These are phyloP conservation scores for Paspalum notatum DNA, from an alignment of 176 grass and related monocot genomes.

Conservation along the genomic window DNA sequence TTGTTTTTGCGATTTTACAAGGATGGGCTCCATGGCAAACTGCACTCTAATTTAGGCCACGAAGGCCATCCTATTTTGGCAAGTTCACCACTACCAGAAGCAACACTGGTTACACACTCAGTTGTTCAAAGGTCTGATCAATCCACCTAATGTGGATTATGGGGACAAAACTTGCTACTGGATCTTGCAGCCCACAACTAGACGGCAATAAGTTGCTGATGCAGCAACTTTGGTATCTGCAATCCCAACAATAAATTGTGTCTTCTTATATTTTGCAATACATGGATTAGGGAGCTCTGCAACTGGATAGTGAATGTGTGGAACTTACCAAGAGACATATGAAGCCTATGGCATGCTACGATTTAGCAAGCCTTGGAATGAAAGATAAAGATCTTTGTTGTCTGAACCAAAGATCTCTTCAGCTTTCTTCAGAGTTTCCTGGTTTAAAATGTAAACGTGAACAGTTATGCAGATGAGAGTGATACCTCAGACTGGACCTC, in stretches of 20 bases:
- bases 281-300: not conserved
- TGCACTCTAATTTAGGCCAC: slow-evolving; percentile 7
- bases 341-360: slow-evolving; percentile 60
- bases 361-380: slow-evolving; percentile 86
- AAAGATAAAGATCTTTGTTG: slow-evolving; percentile 84
- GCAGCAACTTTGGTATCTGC: slow-evolving; percentile 29
- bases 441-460: slow-evolving; percentile 30
- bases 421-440: slow-evolving; percentile 96
- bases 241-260: slow-evolving; percentile 18
- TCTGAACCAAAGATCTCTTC: slow-evolving; percentile 94
- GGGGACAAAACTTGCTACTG: slow-evolving; percentile 27
- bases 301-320: not conserved
- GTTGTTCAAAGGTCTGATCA: not conserved
- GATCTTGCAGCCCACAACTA: slow-evolving; percentile 1
- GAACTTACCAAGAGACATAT: slow-evolving; percentile 7
- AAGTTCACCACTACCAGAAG: slow-evolving; percentile 5
- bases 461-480: not conserved
- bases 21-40: not conserved
- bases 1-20: slow-evolving; percentile 20
- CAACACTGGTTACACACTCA: not conserved
- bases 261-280: not conserved
- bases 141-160: slow-evolving; percentile 3
- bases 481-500: not conserved
- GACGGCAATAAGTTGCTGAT: slow-evolving; percentile 31
- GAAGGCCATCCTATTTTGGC: not conserved